Conservation (phyloP, 192 early-diverging fungal genomes). For the Backusella luteola region DNA sequence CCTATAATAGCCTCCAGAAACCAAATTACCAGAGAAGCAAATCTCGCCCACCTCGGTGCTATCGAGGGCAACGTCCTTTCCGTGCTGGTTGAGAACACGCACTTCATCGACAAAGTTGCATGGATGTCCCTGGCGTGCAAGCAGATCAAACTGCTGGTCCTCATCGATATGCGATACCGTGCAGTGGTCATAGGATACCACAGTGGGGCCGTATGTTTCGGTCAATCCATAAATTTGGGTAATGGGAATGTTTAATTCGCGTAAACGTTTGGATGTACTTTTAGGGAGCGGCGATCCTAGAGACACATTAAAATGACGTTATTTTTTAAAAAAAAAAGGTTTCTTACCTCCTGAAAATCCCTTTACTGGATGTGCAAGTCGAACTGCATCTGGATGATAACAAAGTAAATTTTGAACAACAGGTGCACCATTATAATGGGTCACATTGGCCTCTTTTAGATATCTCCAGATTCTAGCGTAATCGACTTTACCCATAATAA, state of each 20-base stretch:
- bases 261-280: slow-evolving; percentile 44
- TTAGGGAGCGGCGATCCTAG: slow-evolving; percentile 53
- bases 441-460: slow-evolving; percentile 43
- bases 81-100: slow-evolving; percentile 42
- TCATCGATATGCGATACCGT: slow-evolving; percentile 29
- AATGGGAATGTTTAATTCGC: slow-evolving; percentile 48
- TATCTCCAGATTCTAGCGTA: slow-evolving; percentile 57
- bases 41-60: slow-evolving; percentile 56
- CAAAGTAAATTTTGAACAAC: slow-evolving; percentile 57
- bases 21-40: slow-evolving; percentile 52
- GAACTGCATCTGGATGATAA: slow-evolving; percentile 42
- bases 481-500: slow-evolving; percentile 54
- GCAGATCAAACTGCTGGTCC: slow-evolving; percentile 34
- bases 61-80: slow-evolving; percentile 45
- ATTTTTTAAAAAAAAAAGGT: background rate
- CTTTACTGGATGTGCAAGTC: slow-evolving; percentile 10
- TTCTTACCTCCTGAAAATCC: slow-evolving; percentile 20
- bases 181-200: slow-evolving; percentile 35
- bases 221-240: slow-evolving; percentile 64
- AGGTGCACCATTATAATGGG: slow-evolving; percentile 58
- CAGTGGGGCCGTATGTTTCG: slow-evolving; percentile 55
- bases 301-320: background rate
- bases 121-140: slow-evolving; percentile 54
- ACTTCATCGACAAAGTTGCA: slow-evolving; percentile 50
- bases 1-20: slow-evolving; percentile 52